These are phyloP conservation scores for Arthrobotrys sphaeroides DNA, from an alignment of 2,329 filamentous ascomycete species.

Conservation along the genomic window DNA sequence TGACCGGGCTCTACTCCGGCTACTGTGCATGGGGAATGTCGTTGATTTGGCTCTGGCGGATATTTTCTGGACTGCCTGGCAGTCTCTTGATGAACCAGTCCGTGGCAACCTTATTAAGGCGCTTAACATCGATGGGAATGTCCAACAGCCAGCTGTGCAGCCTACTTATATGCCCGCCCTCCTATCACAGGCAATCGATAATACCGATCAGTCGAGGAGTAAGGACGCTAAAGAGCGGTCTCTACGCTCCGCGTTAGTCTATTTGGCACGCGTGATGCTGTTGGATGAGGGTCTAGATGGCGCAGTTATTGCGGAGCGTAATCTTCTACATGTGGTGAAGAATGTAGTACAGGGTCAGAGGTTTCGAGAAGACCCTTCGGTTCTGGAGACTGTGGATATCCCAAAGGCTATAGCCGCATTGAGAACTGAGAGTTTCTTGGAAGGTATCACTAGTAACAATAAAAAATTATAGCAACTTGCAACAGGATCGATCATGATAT, in stretches of 20 bases:
- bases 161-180: conserved; percentile 61
- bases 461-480: too few species aligned
- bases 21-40: conserved; percentile 61
- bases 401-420: too few species aligned
- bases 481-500: too few species aligned
- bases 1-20: conserved; percentile 60
- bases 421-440: too few species aligned
- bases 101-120: conserved; percentile 57
- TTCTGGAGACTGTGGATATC: neutral
- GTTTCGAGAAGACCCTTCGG: neutral
- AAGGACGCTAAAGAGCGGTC: neutral
- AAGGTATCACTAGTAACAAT: too few species aligned
- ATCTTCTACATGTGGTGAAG: neutral
- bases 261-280: neutral
- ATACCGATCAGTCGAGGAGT: too few species aligned
- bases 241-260: neutral
- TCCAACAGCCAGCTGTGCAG: conserved; percentile 60
- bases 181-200: neutral
- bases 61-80: conserved; percentile 59
- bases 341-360: neutral
- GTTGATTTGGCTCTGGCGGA: conserved; percentile 58
- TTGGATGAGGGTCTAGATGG: neutral
- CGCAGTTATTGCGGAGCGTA: neutral
- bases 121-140: conserved; percentile 60
- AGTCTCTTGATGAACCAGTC: conserved; percentile 53